Evolutionary conservation across 2,329 filamentous ascomycete genomes (phyloP).

Genomic region (Fusarium falciforme): DNA sequence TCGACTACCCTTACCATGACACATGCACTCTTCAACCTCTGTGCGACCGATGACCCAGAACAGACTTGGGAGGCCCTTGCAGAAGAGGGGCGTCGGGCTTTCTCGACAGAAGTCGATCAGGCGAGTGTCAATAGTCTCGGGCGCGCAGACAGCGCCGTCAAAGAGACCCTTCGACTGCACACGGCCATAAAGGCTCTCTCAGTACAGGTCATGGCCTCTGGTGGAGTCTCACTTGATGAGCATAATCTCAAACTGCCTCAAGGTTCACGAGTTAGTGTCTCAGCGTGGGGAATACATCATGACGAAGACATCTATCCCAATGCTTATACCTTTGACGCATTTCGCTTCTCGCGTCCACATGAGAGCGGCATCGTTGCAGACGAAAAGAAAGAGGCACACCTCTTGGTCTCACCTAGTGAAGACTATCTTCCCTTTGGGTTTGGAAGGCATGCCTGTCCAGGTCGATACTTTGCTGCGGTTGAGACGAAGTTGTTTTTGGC

Average conservation of each 20-base stretch:
- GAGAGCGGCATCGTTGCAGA: neutral
- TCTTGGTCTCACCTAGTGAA: neutral
- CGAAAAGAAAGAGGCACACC: neutral
- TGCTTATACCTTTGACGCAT: neutral
- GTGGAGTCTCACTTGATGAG: fast-evolving
- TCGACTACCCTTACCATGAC: neutral
- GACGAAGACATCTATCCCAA: neutral
- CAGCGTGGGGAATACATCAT: neutral
- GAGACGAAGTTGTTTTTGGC: neutral
- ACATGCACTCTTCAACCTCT: neutral
- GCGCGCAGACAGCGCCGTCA: neutral
- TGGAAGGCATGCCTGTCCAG: neutral
- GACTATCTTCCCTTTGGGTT: neutral
- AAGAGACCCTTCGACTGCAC: neutral
- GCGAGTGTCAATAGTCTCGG: neutral
- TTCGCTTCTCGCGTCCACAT: neutral
- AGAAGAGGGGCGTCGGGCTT: fast-evolving
- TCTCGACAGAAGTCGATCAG: neutral
- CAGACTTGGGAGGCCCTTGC: neutral
- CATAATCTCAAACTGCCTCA: neutral
- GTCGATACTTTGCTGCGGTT: neutral
- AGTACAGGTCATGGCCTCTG: neutral
- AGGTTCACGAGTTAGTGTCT: neutral
- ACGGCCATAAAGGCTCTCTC: neutral
- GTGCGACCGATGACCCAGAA: fast-evolving